Evolutionary conservation across 768 basidiomycete genomes (phyloP), one percentile per base, ranked within the genome.

Genomic region (Pleurotus salmoneostramineus): DNA sequence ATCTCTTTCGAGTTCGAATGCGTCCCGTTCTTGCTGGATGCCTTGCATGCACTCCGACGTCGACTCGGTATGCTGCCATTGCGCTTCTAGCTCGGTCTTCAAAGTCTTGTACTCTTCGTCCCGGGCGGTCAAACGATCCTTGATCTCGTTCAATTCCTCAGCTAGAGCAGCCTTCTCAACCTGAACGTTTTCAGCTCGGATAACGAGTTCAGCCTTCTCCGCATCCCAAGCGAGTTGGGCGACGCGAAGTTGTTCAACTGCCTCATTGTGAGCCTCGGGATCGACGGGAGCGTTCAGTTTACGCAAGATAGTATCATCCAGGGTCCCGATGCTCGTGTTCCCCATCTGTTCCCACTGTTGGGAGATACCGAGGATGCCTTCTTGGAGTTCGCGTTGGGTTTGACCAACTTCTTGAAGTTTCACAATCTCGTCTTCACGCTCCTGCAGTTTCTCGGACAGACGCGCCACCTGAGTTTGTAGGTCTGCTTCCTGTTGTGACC

Each of bases 1-100:
- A 40, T 77, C 76, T 31, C 75, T 69, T 60, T 82, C 80, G 4
- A 62, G 62, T 62, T 79, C 72, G 36, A 77, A 60, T 44, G 66
- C 69, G 5, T 63, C 60, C 60, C 69, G 71, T 57, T 74, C 74
- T 56, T 66, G 71, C 65, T 69, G 68, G 36, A 83, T 66, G 33
- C 66, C 67, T 35, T 74, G 66, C 6, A 81, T 72, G 62, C 72
- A 74, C 61, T 85, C 84, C n/a, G 73, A 71, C 11, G 74, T 69
- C 58, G 74, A 73, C 70, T 89, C 87, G 6, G 87, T 83, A 57
- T 83, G 74, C 35, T 75, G 72, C 88, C 88, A 90, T 69, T 90
- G 88, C 7, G 83, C 82, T 63, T 90, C 85, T 34, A 90, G 67
- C 69, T 92, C 88, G 0, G 68, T 66, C 66, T 85, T 85, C 61